Evolutionary conservation across 73 alveolate genomes (phyloP).

Genomic region (Blepharisma japonicum): DNA sequence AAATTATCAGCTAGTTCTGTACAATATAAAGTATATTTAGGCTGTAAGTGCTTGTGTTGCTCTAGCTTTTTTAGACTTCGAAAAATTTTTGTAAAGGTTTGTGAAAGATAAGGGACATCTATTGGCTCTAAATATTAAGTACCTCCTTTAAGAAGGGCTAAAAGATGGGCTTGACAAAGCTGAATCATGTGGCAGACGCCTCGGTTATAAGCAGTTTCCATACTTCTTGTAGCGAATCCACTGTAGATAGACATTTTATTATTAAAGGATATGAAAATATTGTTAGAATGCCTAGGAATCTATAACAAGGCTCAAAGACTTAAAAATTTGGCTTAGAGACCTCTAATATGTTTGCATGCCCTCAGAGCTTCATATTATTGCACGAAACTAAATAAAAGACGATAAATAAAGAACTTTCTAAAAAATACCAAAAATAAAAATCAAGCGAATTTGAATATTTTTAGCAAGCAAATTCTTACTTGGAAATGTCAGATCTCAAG

Average conservation of each 20-base stretch:
- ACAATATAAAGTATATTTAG: slow-evolving; percentile 32
- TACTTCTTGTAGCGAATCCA: slow-evolving; percentile 53
- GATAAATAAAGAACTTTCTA: too few species aligned
- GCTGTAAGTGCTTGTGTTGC: slow-evolving; percentile 40
- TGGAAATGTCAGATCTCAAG: neutral
- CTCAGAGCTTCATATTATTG: too few species aligned
- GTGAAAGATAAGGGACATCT: neutral
- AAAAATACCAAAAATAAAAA: too few species aligned
- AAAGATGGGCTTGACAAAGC: slow-evolving; percentile 30
- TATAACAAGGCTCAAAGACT: too few species aligned
- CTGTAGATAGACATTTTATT: slow-evolving; percentile 50
- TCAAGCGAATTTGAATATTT: too few species aligned
- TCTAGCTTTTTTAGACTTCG: slow-evolving; percentile 33
- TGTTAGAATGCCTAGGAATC: too few species aligned
- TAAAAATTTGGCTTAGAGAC: too few species aligned
- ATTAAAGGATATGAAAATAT: neutral
- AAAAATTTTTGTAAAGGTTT: slow-evolving; percentile 33
- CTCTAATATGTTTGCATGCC: too few species aligned
- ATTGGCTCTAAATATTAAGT: slow-evolving; percentile 11
- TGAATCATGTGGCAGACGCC: slow-evolving; percentile 27
- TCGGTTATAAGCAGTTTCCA: slow-evolving; percentile 54
- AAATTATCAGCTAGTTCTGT: neutral
- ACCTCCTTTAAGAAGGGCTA: slow-evolving; percentile 28
- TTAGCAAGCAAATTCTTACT: neutral
- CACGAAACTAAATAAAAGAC: too few species aligned